Evolutionary conservation across 768 basidiomycete genomes (phyloP).

Genomic region (Chiua virens): DNA sequence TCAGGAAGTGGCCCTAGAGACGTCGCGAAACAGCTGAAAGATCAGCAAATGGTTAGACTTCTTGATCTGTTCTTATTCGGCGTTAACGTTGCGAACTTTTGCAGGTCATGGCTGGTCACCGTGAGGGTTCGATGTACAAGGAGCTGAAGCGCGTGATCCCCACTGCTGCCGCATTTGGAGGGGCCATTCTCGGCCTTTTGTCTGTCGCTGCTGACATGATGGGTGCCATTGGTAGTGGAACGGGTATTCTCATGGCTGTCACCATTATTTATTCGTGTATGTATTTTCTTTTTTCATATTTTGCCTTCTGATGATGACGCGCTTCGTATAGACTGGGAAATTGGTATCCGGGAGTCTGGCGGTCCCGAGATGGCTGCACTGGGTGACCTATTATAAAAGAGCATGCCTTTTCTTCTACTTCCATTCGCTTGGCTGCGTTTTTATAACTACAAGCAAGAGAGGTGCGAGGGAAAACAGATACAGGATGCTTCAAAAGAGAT

Average conservation of each 20-base stretch:
- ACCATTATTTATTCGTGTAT: conserved; percentile 90
- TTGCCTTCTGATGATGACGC: not conserved
- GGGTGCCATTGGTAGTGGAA: conserved; percentile 95
- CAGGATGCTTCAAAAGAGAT: conserved; percentile 2
- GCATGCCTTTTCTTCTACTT: not conserved
- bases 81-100: not conserved
- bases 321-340: conserved; percentile 82
- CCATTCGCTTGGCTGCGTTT: not conserved
- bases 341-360: conserved; percentile 77
- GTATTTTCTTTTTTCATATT: not conserved
- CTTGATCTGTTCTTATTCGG: not conserved
- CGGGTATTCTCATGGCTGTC: conserved; percentile 96
- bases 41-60: conserved; percentile 85
- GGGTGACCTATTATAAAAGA: conserved; percentile 66
- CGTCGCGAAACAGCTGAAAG: conserved; percentile 97
- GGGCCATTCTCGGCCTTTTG: conserved; percentile 91
- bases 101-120: conserved; percentile 83
- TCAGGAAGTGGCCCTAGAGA: conserved; percentile 95
- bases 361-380: conserved; percentile 83
- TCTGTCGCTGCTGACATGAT: conserved; percentile 91
- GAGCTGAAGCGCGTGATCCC: conserved; percentile 98
- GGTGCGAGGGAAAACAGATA: not conserved
- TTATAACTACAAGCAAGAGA: conserved; percentile 10
- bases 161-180: conserved; percentile 95
- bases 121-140: conserved; percentile 99